Percentiles rank a stretch among this genome's conserved stretches.
phyloP scores from a whole-genome alignment of 192 early-diverging fungal genomes.

The Coemansia sp. region DNA sequence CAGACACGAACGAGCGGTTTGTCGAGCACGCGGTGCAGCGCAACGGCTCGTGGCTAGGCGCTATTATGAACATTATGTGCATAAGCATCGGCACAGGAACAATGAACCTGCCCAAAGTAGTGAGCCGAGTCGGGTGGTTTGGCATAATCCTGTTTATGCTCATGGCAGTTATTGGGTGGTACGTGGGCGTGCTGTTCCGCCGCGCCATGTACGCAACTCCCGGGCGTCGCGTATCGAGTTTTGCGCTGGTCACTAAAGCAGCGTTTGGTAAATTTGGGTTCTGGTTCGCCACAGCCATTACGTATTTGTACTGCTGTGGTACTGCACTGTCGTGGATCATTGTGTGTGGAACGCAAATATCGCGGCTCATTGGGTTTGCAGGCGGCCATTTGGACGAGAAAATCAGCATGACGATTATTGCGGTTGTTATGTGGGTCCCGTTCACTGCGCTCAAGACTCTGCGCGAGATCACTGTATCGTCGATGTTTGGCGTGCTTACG shows the following conservation, averaged over 20 bases:
- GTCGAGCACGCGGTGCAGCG: slow-evolving; percentile 44
- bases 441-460: slow-evolving; percentile 76
- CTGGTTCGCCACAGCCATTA: slow-evolving; percentile 57
- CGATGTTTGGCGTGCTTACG: slow-evolving; percentile 69
- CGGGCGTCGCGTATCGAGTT: slow-evolving; percentile 59
- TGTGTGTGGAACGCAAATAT: slow-evolving; percentile 69
- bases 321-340: slow-evolving; percentile 72
- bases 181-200: slow-evolving; percentile 72
- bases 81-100: slow-evolving; percentile 78
- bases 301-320: slow-evolving; percentile 66
- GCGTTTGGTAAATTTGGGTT: slow-evolving; percentile 70
- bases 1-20: slow-evolving; percentile 8
- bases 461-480: slow-evolving; percentile 76
- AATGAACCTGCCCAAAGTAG: slow-evolving; percentile 76
- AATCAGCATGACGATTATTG: slow-evolving; percentile 68
- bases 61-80: slow-evolving; percentile 68
- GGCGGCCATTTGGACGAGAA: slow-evolving; percentile 45
- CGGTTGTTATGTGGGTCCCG: slow-evolving; percentile 67
- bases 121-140: slow-evolving; percentile 76
- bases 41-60: slow-evolving; percentile 57
- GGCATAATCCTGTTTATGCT: slow-evolving; percentile 67
- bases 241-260: slow-evolving; percentile 63
- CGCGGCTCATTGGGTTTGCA: slow-evolving; percentile 55
- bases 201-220: slow-evolving; percentile 66
- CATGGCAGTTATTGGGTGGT: slow-evolving; percentile 69